Base-by-base conservation (phyloP, 495 filamentous ascomycete genomes). In the Pseudoneurospora amorphoporcata region DNA sequence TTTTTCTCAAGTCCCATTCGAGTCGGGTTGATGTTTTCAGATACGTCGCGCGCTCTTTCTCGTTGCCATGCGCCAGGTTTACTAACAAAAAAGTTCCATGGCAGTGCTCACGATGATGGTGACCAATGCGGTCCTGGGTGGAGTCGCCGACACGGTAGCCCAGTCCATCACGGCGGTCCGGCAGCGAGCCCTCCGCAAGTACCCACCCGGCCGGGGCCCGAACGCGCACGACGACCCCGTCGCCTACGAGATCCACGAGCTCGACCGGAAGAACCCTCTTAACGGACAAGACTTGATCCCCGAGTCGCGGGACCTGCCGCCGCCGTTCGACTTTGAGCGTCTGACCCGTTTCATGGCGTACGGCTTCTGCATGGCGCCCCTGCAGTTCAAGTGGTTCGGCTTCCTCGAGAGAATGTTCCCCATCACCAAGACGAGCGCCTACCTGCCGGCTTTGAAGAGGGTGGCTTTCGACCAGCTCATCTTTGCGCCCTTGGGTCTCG, bases 361-460 rank as follows among this genome's bases (percentile, higher is more conserved):
- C 79, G 94, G 94, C 74, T 98, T 98, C 84, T 86, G 91, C 76
- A 96, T 98, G 91, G 94, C 96, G 12, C 96, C 95, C 8, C 75
- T 98, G n/a, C 94, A 98, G 80, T 97, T 96, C 83, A 91, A 92
- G 77, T 99, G 96, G 96, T 98, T 97, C 79, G 87, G 89, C 53
- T 93, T 97, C 79, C 86, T 99, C 69, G 91, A 90, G n/a, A 83
- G 84, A 71, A 85, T 87, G 1, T 98, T 98, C 76, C 95, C 96
- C 39, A 88, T 98, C 75, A 92, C 91, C 40, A 94, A 94, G 84
- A 85, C 82, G 14, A 87, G 86, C 75, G 91, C 90, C 2, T 91
- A 90, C 35, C 74, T 87, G n/a, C 92, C 92, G 40, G 92, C 92
- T 10, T 79, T 98, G 77, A 97, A 97, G 87, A 86, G 94, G 65